phyloP scores from a whole-genome alignment of 108 stramenopile genomes.

The Cyclotella kingstonii region DNA sequence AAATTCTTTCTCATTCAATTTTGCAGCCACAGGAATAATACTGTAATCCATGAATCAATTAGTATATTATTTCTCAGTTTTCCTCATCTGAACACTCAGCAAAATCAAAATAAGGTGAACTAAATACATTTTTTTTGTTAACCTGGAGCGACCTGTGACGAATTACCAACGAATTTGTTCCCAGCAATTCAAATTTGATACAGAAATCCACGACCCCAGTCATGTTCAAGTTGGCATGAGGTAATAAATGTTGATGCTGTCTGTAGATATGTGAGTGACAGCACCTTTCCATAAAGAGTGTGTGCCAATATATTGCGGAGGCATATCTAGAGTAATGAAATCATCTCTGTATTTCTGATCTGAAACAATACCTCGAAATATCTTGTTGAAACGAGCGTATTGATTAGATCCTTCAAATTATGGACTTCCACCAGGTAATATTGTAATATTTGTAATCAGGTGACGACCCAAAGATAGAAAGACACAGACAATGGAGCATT shows the following conservation, averaged over 20 bases:
- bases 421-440: neutral
- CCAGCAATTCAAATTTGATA: conserved; percentile 24
- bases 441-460: neutral
- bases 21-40: neutral
- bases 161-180: conserved; percentile 15
- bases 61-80: neutral
- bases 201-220: conserved; percentile 12
- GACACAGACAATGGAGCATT: neutral
- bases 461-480: neutral
- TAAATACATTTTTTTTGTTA: conserved; percentile 3
- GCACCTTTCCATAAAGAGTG: conserved; percentile 36
- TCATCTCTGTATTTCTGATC: conserved; percentile 5
- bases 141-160: conserved; percentile 12
- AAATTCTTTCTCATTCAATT: conserved; percentile 1
- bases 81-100: neutral
- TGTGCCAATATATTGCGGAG: conserved; percentile 13
- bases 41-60: conserved; percentile 9
- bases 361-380: neutral
- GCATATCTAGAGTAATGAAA: conserved; percentile 3
- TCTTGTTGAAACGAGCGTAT: conserved; percentile 11
- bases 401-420: conserved; percentile 9
- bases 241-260: conserved; percentile 17
- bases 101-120: conserved; percentile 19
- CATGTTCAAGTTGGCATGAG: conserved; percentile 28
- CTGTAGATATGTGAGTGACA: conserved; percentile 7